Conservation (phyloP, 2,329 filamentous ascomycete genomes). For the Cercospora zeina region DNA sequence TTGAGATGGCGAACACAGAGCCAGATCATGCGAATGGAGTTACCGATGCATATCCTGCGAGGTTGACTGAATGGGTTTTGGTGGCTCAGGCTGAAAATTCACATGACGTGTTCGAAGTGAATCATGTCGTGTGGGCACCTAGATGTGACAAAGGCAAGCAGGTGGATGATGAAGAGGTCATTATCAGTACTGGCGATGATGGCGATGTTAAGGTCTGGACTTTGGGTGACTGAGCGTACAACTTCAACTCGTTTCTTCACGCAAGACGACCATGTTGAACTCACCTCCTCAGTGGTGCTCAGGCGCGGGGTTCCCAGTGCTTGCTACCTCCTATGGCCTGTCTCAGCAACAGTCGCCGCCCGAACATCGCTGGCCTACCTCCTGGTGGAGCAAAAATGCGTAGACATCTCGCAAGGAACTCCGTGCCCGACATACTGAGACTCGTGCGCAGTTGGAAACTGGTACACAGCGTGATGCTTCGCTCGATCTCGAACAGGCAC, state of each 20-base stretch:
- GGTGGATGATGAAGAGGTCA: slow-evolving; percentile 72
- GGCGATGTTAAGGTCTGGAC: slow-evolving; percentile 84
- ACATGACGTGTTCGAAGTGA: slow-evolving; percentile 92
- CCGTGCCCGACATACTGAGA: background rate
- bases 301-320: no score
- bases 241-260: background rate
- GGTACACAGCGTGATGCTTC: background rate
- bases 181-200: slow-evolving; percentile 90
- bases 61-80: slow-evolving; percentile 66
- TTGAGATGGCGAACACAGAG: slow-evolving; percentile 30
- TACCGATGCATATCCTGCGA: slow-evolving; percentile 15
- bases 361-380: no score
- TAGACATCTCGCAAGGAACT: background rate
- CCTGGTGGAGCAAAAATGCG: no score
- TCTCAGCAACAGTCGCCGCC: no score
- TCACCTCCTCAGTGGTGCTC: no score
- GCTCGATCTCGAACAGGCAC: background rate
- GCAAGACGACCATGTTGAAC: no score
- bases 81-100: slow-evolving; percentile 69
- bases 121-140: slow-evolving; percentile 85
- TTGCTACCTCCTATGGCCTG: no score
- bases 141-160: slow-evolving; percentile 67
- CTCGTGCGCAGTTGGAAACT: background rate
- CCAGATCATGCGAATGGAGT: slow-evolving; percentile 23
- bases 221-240: slow-evolving; percentile 42